Percentiles rank a stretch among this genome's conserved stretches.
Evolutionary conservation across 2,329 filamentous ascomycete species (phyloP).

Genomic region (Epichloe gansuensis): DNA sequence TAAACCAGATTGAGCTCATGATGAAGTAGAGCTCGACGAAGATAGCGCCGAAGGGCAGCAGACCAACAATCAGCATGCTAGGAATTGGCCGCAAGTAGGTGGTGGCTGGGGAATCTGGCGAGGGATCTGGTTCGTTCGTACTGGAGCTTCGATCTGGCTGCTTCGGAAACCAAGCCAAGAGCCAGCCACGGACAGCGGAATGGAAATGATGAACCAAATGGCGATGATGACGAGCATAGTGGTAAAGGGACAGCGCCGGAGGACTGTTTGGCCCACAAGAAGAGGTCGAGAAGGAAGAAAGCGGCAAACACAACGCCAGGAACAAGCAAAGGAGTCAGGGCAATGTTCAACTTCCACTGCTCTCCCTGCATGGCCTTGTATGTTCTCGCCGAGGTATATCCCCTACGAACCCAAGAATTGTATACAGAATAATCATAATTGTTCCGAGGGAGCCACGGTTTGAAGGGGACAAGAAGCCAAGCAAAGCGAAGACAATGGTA

Average conservation of each 20-base stretch:
- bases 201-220: slow-evolving; percentile 96
- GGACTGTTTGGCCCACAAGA: slow-evolving; percentile 87
- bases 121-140: slow-evolving; percentile 94
- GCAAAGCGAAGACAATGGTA: slow-evolving; percentile 83
- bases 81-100: slow-evolving; percentile 80
- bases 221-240: slow-evolving; percentile 89
- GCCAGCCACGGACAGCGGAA: slow-evolving; percentile 78
- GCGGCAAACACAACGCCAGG: slow-evolving; percentile 74
- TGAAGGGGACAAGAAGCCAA: slow-evolving; percentile 90
- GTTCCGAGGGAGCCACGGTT: slow-evolving; percentile 91
- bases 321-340: slow-evolving; percentile 72
- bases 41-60: slow-evolving; percentile 90
- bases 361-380: slow-evolving; percentile 94
- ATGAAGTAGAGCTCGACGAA: slow-evolving; percentile 99
- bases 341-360: slow-evolving; percentile 88
- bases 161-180: slow-evolving; percentile 90
- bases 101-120: slow-evolving; percentile 81
- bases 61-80: slow-evolving; percentile 81
- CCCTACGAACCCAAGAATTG: slow-evolving; percentile 86
- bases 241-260: slow-evolving; percentile 87
- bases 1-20: slow-evolving; percentile 98
- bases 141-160: slow-evolving; percentile 59
- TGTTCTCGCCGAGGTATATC: slow-evolving; percentile 77
- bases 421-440: slow-evolving; percentile 87
- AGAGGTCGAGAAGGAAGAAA: slow-evolving; percentile 92